These are phyloP conservation scores for Lathyrus oleraceus DNA, from an alignment of 306 rosid genomes.

Conservation along the genomic window DNA sequence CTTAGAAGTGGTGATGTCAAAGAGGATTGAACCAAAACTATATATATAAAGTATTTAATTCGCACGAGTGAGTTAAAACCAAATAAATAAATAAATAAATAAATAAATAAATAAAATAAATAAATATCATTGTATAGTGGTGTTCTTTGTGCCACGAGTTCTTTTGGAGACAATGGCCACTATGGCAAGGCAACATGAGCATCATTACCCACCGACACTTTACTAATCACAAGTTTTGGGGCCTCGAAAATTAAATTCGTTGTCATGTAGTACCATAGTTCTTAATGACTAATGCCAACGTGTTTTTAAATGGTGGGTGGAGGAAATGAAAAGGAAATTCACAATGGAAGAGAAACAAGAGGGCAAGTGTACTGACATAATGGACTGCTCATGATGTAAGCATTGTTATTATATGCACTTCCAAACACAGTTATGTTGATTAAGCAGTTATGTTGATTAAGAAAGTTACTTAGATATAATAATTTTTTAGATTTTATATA, in stretches of 20 bases:
- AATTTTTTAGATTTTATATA: too few species aligned
- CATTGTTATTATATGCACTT: too few species aligned
- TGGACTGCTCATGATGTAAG: too few species aligned
- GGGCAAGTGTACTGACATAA: not conserved
- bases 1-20: not conserved
- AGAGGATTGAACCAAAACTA: not conserved
- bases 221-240: too few species aligned
- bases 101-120: not conserved
- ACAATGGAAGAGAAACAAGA: not conserved
- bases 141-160: not conserved
- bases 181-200: not conserved
- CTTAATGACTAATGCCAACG: not conserved
- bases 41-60: not conserved
- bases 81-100: not conserved
- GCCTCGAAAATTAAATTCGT: not conserved
- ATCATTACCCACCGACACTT: not conserved
- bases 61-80: not conserved
- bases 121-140: not conserved
- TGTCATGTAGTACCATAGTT: not conserved
- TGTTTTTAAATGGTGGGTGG: slow-evolving; percentile 16
- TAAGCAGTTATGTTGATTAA: too few species aligned
- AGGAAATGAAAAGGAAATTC: not conserved
- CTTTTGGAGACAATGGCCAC: slow-evolving; percentile 7
- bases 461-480: too few species aligned
- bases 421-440: too few species aligned